These are phyloP conservation scores for Cochlearia excelsa DNA, from an alignment of 345 rosid species.

Conservation along the genomic window DNA sequence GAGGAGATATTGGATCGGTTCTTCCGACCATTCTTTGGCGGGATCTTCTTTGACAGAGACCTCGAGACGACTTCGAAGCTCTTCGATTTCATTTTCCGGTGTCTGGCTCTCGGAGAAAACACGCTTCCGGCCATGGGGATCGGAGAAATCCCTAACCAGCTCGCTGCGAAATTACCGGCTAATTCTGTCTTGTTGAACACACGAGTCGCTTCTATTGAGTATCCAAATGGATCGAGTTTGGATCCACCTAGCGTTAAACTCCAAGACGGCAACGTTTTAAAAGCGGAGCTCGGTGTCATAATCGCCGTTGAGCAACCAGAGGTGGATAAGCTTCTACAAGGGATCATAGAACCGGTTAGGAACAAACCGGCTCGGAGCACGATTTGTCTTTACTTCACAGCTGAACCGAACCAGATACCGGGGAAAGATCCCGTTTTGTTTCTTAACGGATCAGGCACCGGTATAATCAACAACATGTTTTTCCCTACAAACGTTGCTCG, in stretches of 20 bases:
- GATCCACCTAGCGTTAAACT: conserved; percentile 44
- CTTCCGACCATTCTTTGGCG: conserved; percentile 86
- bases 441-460: conserved; percentile 71
- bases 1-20: conserved; percentile 54
- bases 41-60: conserved; percentile 75
- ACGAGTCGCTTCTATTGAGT: conserved; percentile 52
- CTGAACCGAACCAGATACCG: conserved; percentile 51
- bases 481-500: conserved; percentile 79
- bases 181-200: conserved; percentile 51
- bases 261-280: conserved; percentile 50
- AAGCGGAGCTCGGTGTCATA: conserved; percentile 60
- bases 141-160: conserved; percentile 65
- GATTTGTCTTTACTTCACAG: conserved; percentile 70
- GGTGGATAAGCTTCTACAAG: conserved; percentile 51
- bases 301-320: conserved; percentile 84
- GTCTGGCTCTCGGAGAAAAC: conserved; percentile 88
- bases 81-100: conserved; percentile 79
- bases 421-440: conserved; percentile 67
- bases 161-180: conserved; percentile 56
- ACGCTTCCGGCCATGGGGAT: conserved; percentile 82
- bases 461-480: conserved; percentile 89
- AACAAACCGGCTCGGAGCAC: conserved; percentile 59
- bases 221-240: conserved; percentile 31
- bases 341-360: conserved; percentile 36
- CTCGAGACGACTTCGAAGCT: conserved; percentile 81